Conservation (phyloP, 768 basidiomycete species). For the Clathrus columnatus region DNA sequence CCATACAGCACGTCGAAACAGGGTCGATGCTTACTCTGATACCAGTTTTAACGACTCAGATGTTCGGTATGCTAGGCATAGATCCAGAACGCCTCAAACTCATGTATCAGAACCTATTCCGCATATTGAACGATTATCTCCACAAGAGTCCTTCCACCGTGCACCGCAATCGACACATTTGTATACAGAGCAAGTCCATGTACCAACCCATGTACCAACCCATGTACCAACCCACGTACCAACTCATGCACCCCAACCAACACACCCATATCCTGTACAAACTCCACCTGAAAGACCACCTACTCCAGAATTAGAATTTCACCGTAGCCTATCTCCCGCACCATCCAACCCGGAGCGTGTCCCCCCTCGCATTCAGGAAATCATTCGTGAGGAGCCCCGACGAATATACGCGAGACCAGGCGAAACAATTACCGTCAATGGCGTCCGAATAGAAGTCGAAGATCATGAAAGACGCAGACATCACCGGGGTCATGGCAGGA, state of each 20-base stretch:
- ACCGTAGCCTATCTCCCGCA: neutral
- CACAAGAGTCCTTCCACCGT: neutral
- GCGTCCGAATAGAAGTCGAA: constrained; percentile 3
- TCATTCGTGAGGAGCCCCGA: constrained; percentile 1
- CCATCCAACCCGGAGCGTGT: neutral
- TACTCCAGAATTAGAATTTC: neutral
- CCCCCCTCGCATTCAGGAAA: neutral
- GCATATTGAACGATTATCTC: neutral
- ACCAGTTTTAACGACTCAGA: constrained; percentile 3
- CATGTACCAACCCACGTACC: constrained; percentile 2
- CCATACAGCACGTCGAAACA: neutral
- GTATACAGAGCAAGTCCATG: neutral
- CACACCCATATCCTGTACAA: neutral
- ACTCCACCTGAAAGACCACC: neutral
- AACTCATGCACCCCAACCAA: neutral
- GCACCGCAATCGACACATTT: neutral
- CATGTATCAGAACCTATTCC: neutral
- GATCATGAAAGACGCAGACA: neutral
- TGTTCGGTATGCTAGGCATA: constrained; percentile 1
- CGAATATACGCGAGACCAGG: constrained; percentile 5
- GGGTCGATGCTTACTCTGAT: constrained; percentile 2
- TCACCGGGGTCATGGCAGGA: neutral
- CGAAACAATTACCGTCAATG: constrained; percentile 1
- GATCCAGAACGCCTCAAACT: neutral
- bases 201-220: no score